Evolutionary conservation across 192 early-diverging fungal genomes (phyloP), one percentile per base, ranked within the genome.

Genomic region (Coemansia erecta): DNA sequence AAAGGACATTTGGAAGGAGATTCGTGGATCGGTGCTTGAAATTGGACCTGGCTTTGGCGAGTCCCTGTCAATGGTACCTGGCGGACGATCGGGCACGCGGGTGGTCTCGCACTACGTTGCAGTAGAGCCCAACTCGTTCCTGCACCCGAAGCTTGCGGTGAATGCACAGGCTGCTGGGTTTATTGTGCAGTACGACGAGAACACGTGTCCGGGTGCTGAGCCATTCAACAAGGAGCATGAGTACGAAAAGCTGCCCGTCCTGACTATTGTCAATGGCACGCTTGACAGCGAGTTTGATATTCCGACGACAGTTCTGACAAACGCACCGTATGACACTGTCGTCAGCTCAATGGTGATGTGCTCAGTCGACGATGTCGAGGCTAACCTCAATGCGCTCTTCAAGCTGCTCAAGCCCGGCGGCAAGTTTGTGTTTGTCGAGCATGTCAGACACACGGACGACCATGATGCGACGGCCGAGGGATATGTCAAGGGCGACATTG

Each of bases 181-280:
- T 24, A 15, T 51, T 15, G 55, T 75, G 18, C 61, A 46, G 15
- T 69, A 64, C 45, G 72, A 75, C 18, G 21, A 52, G 31, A 28
- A 58, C 12, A 69, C 72, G 3, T 61, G 66, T 21, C 58, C 66
- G 0, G 24, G 53, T 22, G 63, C 58, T 1, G 54, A 52, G 8
- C 12, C 12, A 31, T 23, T 54, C 49, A 39, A 23, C 1, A 53
- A 58, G 0, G 39, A 12, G 14, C 21, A 18, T 13, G 12, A 26
- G 7, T 10, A 31, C 7, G 5, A 23, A n/a, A 8, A 23, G 31
- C 13, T 28, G 14, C 72, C 67, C 2, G 22, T 40, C n/a, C 58
- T 71, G 22, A 45, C 58, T 24, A 67, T 77, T 39, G 74, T 77
- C 24, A 77, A 77, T 21, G 74, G 57, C 10, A 77, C 74, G 18